phyloP scores from a whole-genome alignment of 768 basidiomycete species.

The Boletus fagicola region DNA sequence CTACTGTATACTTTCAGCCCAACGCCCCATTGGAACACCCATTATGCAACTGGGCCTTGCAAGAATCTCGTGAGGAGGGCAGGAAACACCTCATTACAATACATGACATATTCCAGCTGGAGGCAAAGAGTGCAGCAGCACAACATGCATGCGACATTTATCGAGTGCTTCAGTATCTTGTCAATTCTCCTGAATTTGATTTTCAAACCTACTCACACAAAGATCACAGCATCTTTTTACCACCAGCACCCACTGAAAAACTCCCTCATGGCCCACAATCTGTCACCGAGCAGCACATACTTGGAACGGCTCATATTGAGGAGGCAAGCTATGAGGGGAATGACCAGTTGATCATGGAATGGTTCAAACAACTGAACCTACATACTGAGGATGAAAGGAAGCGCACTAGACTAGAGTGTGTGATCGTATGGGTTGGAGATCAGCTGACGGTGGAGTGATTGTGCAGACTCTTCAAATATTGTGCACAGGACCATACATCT shows the following conservation, averaged over 20 bases:
- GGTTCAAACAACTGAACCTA: neutral
- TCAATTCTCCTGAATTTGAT: constrained; percentile 29
- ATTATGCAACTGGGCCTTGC: constrained; percentile 17
- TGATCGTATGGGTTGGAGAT: constrained; percentile 38
- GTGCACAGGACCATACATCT: neutral
- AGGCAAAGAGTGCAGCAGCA: neutral
- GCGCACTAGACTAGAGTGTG: constrained; percentile 15
- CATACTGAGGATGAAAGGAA: constrained; percentile 24
- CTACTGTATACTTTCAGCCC: constrained; percentile 33
- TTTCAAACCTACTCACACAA: neutral
- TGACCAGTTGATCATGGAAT: constrained; percentile 20
- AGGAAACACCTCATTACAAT: too few relatives aligned
- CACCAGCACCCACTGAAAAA: constrained; percentile 22
- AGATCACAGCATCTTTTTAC: constrained; percentile 15
- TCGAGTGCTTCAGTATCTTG: constrained; percentile 29
- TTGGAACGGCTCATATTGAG: constrained; percentile 35
- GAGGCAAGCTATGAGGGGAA: constrained; percentile 44
- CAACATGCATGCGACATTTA: neutral
- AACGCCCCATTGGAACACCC: constrained; percentile 13
- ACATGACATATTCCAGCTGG: constrained; percentile 1
- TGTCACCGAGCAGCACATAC: constrained; percentile 34
- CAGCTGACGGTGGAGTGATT: constrained; percentile 39
- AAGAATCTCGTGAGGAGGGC: constrained; percentile 2
- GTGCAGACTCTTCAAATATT: constrained; percentile 34
- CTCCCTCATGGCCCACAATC: constrained; percentile 31